Conservation (phyloP, 345 rosid genomes). For the Aurinia saxatilis region DNA sequence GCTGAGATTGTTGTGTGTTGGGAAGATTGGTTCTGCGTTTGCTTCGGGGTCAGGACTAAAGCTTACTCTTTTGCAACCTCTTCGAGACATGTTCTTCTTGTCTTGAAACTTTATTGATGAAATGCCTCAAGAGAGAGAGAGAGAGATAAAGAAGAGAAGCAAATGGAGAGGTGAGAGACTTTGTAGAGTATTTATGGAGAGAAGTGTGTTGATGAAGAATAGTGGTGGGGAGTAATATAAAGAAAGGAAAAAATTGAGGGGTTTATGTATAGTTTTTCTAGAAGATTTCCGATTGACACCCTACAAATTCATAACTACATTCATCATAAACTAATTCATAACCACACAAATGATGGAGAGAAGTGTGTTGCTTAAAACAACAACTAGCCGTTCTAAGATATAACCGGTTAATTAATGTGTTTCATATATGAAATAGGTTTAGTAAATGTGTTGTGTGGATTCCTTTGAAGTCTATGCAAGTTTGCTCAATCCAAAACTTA, state of each 20-base stretch:
- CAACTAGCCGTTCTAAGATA: too few species aligned
- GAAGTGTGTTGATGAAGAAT: slow-evolving; percentile 5
- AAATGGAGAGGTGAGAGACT: slow-evolving; percentile 22
- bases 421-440: too few species aligned
- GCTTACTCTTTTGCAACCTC: slow-evolving; percentile 47
- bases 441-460: too few species aligned
- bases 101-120: slow-evolving; percentile 1
- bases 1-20: slow-evolving; percentile 16
- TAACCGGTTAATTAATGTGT: too few species aligned
- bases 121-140: not conserved
- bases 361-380: too few species aligned
- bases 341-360: too few species aligned
- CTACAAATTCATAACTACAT: too few species aligned
- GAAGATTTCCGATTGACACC: too few species aligned
- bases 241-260: not conserved
- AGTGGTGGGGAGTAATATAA: not conserved
- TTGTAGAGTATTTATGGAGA: slow-evolving; percentile 33
- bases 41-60: slow-evolving; percentile 51
- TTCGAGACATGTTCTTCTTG: slow-evolving; percentile 46
- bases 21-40: slow-evolving; percentile 8
- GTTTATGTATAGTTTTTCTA: too few species aligned
- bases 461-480: too few species aligned
- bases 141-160: not conserved
- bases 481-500: not conserved
- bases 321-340: too few species aligned